Conservation (phyloP, 2,329 filamentous ascomycete species). For the Paecilomyces niveus region DNA sequence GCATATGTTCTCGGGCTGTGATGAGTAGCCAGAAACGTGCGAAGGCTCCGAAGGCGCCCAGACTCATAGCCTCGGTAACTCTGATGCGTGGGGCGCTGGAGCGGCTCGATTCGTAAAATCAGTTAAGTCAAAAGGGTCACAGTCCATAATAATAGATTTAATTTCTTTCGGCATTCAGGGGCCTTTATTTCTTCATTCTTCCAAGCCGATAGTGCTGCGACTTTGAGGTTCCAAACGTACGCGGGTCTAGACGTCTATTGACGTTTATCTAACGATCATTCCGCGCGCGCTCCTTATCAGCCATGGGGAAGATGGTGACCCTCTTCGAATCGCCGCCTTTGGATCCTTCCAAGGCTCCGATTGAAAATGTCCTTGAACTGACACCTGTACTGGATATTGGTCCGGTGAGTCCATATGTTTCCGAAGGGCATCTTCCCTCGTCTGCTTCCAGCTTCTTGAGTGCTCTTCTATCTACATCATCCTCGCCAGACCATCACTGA, state of each 20-base stretch:
- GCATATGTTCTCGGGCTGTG: not conserved
- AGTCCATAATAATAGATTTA: not conserved
- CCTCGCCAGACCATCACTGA: not conserved
- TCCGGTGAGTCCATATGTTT: conserved; percentile 47
- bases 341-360: conserved; percentile 65
- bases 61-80: not conserved
- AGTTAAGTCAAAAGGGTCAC: not conserved
- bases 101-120: not conserved
- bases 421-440: not conserved
- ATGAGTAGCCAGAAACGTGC: not conserved
- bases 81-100: not conserved
- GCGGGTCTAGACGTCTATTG: not conserved
- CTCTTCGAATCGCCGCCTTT: conserved; percentile 69
- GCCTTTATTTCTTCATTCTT: not conserved
- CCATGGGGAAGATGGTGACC: conserved; percentile 41
- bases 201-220: not conserved
- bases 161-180: not conserved
- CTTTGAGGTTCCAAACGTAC: not conserved
- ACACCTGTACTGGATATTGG: conserved; percentile 58
- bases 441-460: not conserved
- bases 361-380: conserved; percentile 84
- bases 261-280: not conserved
- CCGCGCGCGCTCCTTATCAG: conserved; percentile 1
- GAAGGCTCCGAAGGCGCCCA: not conserved
- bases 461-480: not conserved